Conservation (phyloP, 768 basidiomycete genomes). For the Agrocybe pediades region DNA sequence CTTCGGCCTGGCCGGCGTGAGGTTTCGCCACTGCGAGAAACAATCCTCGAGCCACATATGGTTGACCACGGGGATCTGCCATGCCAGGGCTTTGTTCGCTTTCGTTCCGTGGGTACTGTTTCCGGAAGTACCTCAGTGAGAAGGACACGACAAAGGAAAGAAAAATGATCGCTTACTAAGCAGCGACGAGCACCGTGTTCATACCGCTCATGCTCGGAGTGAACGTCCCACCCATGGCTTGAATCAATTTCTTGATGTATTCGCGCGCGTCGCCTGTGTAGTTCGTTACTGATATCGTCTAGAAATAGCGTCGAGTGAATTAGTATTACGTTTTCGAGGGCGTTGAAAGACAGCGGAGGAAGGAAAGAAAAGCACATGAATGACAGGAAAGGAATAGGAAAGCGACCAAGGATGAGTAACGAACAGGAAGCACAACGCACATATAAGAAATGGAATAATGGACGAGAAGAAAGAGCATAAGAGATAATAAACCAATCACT, state of each 20-base stretch:
- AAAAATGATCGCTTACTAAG: conserved; percentile 56
- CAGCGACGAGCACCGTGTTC: conserved; percentile 84
- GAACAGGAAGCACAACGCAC: too few relatives aligned
- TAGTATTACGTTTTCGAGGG: too few relatives aligned
- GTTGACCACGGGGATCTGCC: conserved; percentile 87
- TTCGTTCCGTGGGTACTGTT: conserved; percentile 54
- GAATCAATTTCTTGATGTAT: conserved; percentile 84
- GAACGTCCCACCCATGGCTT: conserved; percentile 74
- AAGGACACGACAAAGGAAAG: background rate
- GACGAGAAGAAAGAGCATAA: too few relatives aligned
- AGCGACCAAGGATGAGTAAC: too few relatives aligned
- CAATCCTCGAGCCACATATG: conserved; percentile 94
- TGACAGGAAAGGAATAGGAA: too few relatives aligned
- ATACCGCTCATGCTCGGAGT: conserved; percentile 78
- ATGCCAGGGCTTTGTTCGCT: conserved; percentile 69
- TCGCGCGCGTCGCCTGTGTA: conserved; percentile 87
- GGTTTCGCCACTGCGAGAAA: conserved; percentile 74
- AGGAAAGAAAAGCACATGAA: too few relatives aligned
- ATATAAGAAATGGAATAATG: too few relatives aligned
- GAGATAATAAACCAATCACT: too few relatives aligned
- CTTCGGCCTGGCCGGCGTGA: conserved; percentile 64
- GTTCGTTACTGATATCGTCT: conserved; percentile 87
- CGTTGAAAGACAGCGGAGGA: too few relatives aligned
- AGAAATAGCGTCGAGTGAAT: background rate
- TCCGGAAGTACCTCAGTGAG: conserved; percentile 3